Percentiles rank a stretch among this genome's conserved stretches.
Conservation (phyloP, 176 grass and related monocot genomes). For the Saccharum officinarum region DNA sequence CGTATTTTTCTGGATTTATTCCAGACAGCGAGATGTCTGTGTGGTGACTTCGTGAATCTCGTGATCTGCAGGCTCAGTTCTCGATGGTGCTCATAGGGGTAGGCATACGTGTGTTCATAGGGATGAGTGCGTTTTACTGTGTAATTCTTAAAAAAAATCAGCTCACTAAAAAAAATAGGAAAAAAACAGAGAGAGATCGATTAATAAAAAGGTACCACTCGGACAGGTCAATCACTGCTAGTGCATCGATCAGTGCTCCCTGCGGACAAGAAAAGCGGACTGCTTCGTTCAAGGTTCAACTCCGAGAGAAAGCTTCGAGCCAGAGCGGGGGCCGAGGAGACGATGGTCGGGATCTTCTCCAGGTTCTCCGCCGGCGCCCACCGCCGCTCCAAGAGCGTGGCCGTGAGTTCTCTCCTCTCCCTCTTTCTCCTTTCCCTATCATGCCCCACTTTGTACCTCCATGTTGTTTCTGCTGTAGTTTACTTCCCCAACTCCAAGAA, state of each 20-base stretch:
- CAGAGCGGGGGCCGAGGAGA: neutral
- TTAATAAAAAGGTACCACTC: neutral
- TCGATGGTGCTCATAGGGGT: no score
- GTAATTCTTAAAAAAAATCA: no score
- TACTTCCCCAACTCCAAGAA: slow-evolving; percentile 52
- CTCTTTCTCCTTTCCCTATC: slow-evolving; percentile 5
- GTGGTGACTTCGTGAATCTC: no score
- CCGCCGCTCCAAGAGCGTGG: slow-evolving; percentile 75
- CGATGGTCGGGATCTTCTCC: slow-evolving; percentile 90
- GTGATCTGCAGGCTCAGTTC: no score
- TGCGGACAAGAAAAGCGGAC: neutral
- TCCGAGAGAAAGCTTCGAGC: slow-evolving; percentile 21
- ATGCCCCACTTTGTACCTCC: slow-evolving; percentile 13
- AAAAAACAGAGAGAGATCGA: neutral
- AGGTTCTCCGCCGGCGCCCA: slow-evolving; percentile 59
- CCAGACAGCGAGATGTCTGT: no score
- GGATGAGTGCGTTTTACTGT: no score
- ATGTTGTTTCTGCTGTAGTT: slow-evolving; percentile 34
- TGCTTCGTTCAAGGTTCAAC: neutral
- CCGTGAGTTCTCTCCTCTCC: slow-evolving; percentile 40
- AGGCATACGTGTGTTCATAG: no score
- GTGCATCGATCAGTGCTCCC: slow-evolving; percentile 6
- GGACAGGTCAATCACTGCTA: slow-evolving; percentile 3
- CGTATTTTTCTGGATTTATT: no score
- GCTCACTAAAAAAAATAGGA: neutral